Base-by-base conservation (phyloP, 1,139 yeast genomes). In the Eremothecium gossypii region DNA sequence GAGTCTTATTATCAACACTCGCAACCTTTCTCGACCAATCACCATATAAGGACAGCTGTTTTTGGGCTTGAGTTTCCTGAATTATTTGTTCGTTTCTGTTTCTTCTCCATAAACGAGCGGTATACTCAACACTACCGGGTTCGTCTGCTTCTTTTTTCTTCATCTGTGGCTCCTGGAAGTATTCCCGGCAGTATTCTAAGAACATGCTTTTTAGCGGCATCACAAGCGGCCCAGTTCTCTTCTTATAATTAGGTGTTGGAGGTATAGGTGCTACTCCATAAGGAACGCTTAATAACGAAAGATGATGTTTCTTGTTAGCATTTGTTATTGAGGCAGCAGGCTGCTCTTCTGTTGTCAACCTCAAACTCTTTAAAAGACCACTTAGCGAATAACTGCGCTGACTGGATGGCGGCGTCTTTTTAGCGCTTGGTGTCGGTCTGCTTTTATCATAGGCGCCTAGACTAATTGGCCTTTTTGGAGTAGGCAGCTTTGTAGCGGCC, bases 131-230 rank as follows among this genome's bases (percentile, higher is more conserved):
- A 44, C 95, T 84, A 0, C 97, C 98, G 0, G 96, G 95, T 58
- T 89, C 96, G 53, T 91, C 97, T 13, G 79, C 69, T 55, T 91
- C 97, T 45, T 78, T 76, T 49, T 78, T 79, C 12, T 86, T 79
- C 83, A 91, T 83, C 58, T 91, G 97, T 0, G 99, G 97, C 57
- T 89, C 97, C 57, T 89, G 96, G 65, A 89, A 91, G 58, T 87
- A 89, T 58, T 91, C 98, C 49, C 89, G 77, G 52, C 91, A 78
- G 68, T 87, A 91, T 44, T 85, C 95, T 51, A 89, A 79, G 58
- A 91, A 89, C 3, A 81, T 80, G 14, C 94, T 82, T 11, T 71
- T 70, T 20, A 80, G 63, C 0, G 95, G 89, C 8, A 81, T 55
- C n/a, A 63, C 64, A 2, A 79, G 74, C 8, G 58, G 58, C 11